Base-by-base conservation (phyloP, 176 grass and related monocot species). In the Saccharum spontaneum region DNA sequence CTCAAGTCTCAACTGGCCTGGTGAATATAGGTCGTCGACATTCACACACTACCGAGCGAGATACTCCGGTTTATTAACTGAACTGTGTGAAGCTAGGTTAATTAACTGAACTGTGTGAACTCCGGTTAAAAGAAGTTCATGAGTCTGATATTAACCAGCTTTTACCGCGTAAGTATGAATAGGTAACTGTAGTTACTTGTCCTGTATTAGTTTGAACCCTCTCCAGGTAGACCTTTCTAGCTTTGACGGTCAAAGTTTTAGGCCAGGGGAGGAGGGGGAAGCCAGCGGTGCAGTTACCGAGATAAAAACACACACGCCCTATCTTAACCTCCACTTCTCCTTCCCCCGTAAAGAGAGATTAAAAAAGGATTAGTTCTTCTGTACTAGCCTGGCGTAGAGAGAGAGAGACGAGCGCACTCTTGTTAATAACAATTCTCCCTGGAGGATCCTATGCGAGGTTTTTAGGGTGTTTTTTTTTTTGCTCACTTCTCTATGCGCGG, bases 241-340 rank as follows among this genome's bases (percentile, higher is more conserved):
- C 61, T 88, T 92, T 92, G 90, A 92, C 92, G 87, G 92, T 94
- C 92, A 94, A 94, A 94, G 85, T 88, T 90, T 83, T 82, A 87
- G 80, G 84, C 84, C 36, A 75, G 64, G 39, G 22, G 4, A 28
- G 5, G 15, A 52, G 46, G 61, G 72, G 80, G 84, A 79, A 87
- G 90, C 85, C 88, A 70, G n/a, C 10, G 60, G 90, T 85, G 70
- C 92, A 83, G 71, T 76, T 85, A 90, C 90, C 90, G 65, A 94
- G 92, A 87, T 90, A 81, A 88, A 89, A 94, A 86, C 84, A 78
- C 85, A 67, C 79, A 46, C 86, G 82, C 83, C 79, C 82, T 83
- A 88, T 83, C 87, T 90, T 90, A 90, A 84, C 80, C 80, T 80
- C 85, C 49, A 54, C 78, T 71, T 88, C 88, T 86, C 88, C 77